Evolutionary conservation across 2,329 filamentous ascomycete species (phyloP).

Genomic region (Stachybotrys echinatus): DNA sequence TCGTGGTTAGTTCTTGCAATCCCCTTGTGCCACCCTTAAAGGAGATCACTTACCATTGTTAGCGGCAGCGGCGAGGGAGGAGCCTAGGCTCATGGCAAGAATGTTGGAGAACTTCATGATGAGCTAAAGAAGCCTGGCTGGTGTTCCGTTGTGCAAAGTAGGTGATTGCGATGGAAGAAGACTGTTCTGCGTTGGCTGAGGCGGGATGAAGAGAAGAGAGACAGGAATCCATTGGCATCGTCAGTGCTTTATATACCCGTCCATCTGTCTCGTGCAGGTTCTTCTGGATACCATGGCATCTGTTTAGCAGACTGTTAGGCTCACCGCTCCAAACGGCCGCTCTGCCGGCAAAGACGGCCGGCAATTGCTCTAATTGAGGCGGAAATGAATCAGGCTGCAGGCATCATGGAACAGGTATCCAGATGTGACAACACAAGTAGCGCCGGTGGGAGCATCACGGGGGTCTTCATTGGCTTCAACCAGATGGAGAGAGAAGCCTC

Average conservation of each 20-base stretch:
- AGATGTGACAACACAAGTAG: no score
- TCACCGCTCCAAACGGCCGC: not conserved
- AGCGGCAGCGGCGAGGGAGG: constrained; percentile 8
- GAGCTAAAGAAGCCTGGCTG: not conserved
- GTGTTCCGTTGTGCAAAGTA: not conserved
- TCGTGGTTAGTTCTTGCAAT: not conserved
- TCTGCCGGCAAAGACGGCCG: not conserved
- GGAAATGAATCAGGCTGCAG: not conserved
- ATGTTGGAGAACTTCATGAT: constrained; percentile 14
- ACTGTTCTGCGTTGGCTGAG: not conserved
- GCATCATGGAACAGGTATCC: not conserved
- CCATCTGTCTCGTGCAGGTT: not conserved
- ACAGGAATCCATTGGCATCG: not conserved
- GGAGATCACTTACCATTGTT: not conserved
- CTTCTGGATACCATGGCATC: not conserved
- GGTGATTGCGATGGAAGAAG: not conserved
- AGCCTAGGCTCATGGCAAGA: constrained; percentile 8
- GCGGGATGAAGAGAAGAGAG: not conserved
- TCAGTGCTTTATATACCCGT: not conserved
- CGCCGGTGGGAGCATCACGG: no score
- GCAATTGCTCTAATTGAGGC: not conserved
- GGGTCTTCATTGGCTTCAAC: no score
- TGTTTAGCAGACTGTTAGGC: not conserved
- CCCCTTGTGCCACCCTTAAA: no score
- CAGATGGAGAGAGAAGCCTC: no score